Conservation (phyloP, 306 rosid species). For the Trifolium fragiferum region DNA sequence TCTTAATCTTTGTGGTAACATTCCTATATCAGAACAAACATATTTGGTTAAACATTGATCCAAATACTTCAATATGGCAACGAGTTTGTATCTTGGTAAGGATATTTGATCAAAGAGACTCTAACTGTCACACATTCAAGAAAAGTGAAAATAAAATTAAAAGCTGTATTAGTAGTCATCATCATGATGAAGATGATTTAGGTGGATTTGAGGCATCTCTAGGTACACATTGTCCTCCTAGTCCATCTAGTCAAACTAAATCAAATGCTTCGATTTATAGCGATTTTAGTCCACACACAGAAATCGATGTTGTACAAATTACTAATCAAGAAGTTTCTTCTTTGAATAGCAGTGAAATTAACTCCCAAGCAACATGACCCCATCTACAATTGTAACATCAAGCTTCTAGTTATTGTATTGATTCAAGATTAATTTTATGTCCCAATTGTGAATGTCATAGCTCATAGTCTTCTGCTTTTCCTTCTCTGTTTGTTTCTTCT, state of each 20-base stretch:
- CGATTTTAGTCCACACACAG: slow-evolving; percentile 9
- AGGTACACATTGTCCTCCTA: slow-evolving; percentile 45
- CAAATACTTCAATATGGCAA: slow-evolving; percentile 37
- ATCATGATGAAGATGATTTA: background rate
- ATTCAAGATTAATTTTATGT: background rate
- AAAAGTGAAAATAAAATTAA: slow-evolving; percentile 29
- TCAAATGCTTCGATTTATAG: slow-evolving; percentile 12
- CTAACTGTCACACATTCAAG: slow-evolving; percentile 50
- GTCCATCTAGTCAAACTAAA: slow-evolving; percentile 41
- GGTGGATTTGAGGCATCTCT: slow-evolving; percentile 40
- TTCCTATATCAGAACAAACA: slow-evolving; percentile 47
- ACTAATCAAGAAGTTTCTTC: background rate
- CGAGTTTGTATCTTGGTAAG: slow-evolving; percentile 33
- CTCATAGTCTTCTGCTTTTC: too few species aligned
- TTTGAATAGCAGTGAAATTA: background rate
- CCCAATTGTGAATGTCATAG: background rate
- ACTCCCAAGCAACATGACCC: background rate
- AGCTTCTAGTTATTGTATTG: background rate
- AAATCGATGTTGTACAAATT: background rate
- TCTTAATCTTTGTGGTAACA: slow-evolving; percentile 29
- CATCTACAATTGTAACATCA: background rate
- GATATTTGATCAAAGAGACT: slow-evolving; percentile 49
- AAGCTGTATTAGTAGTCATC: slow-evolving; percentile 1
- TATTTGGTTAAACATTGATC: background rate
- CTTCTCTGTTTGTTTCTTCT: too few species aligned